These are phyloP conservation scores for Trametes punicea DNA, from an alignment of 768 basidiomycete species.

Conservation along the genomic window DNA sequence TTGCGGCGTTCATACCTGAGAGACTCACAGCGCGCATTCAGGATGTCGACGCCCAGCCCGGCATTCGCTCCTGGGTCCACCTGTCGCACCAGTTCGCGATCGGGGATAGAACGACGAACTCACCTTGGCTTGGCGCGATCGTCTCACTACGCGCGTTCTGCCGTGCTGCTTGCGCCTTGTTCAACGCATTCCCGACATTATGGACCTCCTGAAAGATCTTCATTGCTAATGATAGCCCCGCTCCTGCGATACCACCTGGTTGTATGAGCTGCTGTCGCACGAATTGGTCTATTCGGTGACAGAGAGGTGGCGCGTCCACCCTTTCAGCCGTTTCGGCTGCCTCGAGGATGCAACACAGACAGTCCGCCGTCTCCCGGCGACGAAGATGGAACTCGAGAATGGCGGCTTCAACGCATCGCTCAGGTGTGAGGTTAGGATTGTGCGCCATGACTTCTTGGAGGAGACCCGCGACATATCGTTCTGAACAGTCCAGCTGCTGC, in stretches of 20 bases:
- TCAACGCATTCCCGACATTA: conserved; percentile 48
- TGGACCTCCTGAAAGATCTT: conserved; percentile 65
- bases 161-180: conserved; percentile 51
- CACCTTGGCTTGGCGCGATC: conserved; percentile 56
- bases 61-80: conserved; percentile 37
- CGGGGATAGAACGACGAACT: conserved; percentile 9
- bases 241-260: conserved; percentile 30
- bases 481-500: conserved; percentile 77
- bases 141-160: conserved; percentile 65
- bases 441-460: conserved; percentile 59
- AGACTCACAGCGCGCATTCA: conserved; percentile 66
- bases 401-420: conserved; percentile 60
- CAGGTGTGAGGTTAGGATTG: conserved; percentile 60
- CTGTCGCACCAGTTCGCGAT: background rate
- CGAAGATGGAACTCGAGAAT: conserved; percentile 66
- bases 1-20: conserved; percentile 71
- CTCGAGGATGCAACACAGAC: conserved; percentile 65
- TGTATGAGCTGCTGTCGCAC: conserved; percentile 53
- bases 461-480: conserved; percentile 71
- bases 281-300: conserved; percentile 52
- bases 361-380: conserved; percentile 69
- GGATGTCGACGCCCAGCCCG: conserved; percentile 61
- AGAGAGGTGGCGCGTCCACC: conserved; percentile 45
- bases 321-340: conserved; percentile 48
- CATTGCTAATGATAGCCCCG: conserved; percentile 46